Evolutionary conservation across 2,329 filamentous ascomycete genomes (phyloP).

Genomic region (Arthrobotrys megalospora): DNA sequence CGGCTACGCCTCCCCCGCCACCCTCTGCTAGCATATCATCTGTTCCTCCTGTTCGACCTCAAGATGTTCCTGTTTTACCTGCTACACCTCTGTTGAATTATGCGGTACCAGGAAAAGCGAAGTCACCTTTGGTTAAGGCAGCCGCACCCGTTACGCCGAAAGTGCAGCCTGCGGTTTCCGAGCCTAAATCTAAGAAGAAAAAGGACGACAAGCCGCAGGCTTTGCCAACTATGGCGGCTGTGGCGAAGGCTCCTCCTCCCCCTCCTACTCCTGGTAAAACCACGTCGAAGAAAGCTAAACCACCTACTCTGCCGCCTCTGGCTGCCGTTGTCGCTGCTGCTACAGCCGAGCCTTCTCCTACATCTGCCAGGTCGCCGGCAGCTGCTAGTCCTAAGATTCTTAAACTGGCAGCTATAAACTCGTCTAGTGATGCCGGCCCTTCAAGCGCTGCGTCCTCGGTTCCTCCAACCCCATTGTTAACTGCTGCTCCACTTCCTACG

Average conservation of each 20-base stretch:
- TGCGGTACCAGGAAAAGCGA: constrained; percentile 33
- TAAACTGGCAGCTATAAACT: constrained; percentile 47
- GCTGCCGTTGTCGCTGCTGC: constrained; percentile 53
- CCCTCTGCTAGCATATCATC: constrained; percentile 27
- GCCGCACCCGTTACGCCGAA: constrained; percentile 42
- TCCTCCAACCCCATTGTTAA: constrained; percentile 45
- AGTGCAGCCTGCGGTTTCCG: constrained; percentile 30
- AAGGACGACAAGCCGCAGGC: constrained; percentile 49
- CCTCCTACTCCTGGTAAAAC: constrained; percentile 24
- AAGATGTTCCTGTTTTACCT: constrained; percentile 52
- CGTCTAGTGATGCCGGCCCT: constrained; percentile 17
- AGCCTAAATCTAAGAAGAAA: constrained; percentile 49
- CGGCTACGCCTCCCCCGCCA: constrained; percentile 35
- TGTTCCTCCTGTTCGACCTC: constrained; percentile 33
- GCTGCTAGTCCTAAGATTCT: constrained; percentile 47
- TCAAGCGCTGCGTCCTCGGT: constrained; percentile 41
- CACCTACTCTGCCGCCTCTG: constrained; percentile 51
- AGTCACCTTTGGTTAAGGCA: constrained; percentile 42
- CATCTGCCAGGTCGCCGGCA: constrained; percentile 40
- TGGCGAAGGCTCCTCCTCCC: constrained; percentile 47
- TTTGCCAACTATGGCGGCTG: constrained; percentile 45
- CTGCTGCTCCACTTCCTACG: constrained; percentile 34
- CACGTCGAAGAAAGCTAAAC: constrained; percentile 46
- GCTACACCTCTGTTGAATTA: constrained; percentile 51
- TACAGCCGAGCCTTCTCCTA: constrained; percentile 51